These are phyloP conservation scores for Colletotrichum coccodes DNA, from an alignment of 2,329 filamentous ascomycete species.

Conservation along the genomic window DNA sequence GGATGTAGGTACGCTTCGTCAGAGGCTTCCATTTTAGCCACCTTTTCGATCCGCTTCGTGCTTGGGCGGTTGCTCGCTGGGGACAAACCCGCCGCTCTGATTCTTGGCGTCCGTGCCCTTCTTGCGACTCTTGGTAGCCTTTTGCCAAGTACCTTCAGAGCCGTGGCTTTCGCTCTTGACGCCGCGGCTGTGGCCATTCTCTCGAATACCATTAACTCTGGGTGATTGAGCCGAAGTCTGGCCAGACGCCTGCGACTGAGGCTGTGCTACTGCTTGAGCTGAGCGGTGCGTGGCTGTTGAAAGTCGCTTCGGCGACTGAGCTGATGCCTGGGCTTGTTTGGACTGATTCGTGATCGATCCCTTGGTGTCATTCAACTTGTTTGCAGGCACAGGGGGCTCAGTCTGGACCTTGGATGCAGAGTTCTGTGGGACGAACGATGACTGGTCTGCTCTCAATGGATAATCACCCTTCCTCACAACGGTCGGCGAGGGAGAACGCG, in stretches of 20 bases:
- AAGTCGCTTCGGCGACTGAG: slow-evolving; percentile 36
- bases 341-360: slow-evolving; percentile 39
- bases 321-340: slow-evolving; percentile 36
- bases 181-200: slow-evolving; percentile 64
- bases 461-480: slow-evolving; percentile 56
- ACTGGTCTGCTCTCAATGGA: slow-evolving; percentile 13
- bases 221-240: slow-evolving; percentile 40
- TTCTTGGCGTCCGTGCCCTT: slow-evolving; percentile 61
- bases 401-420: slow-evolving; percentile 28
- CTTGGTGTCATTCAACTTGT: slow-evolving; percentile 9
- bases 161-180: slow-evolving; percentile 64
- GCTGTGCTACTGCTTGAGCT: slow-evolving; percentile 36
- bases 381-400: slow-evolving; percentile 3
- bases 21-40: slow-evolving; percentile 53
- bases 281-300: slow-evolving; percentile 10
- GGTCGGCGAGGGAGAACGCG: slow-evolving; percentile 76
- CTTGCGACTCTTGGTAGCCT: slow-evolving; percentile 64
- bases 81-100: slow-evolving; percentile 47
- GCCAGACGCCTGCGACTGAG: slow-evolving; percentile 36
- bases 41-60: slow-evolving; percentile 72
- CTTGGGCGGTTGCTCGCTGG: slow-evolving; percentile 65
- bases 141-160: slow-evolving; percentile 65
- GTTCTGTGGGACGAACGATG: slow-evolving; percentile 19
- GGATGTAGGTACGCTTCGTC: background rate
- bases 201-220: slow-evolving; percentile 53